Evolutionary conservation across 805 yeast genomes (phyloP).

Genomic region (Ogataea naganishii): DNA sequence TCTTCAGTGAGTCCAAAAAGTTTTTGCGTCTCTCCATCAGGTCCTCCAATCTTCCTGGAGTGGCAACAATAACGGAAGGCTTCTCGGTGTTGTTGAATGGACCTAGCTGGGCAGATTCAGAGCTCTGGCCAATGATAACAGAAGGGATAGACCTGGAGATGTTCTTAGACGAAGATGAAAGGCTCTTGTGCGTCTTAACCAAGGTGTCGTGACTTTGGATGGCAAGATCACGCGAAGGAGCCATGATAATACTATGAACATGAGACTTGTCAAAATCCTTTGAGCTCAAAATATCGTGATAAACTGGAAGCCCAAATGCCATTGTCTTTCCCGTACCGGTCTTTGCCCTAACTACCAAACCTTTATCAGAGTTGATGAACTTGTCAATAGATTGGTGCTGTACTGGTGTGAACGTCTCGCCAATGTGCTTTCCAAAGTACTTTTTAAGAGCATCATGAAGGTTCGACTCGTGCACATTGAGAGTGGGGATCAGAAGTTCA

Average conservation of each 20-base stretch:
- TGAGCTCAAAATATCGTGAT: constrained; percentile 39
- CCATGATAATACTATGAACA: constrained; percentile 59
- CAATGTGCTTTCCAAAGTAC: constrained; percentile 28
- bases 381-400: constrained; percentile 58
- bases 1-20: constrained; percentile 37
- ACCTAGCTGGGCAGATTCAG: constrained; percentile 26
- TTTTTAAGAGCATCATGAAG: constrained; percentile 17
- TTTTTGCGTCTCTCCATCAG: constrained; percentile 38
- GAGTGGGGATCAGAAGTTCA: no score
- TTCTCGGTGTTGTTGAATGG: constrained; percentile 19
- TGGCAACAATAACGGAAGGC: constrained; percentile 69
- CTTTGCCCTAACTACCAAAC: constrained; percentile 81
- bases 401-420: constrained; percentile 53
- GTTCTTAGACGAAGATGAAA: constrained; percentile 3
- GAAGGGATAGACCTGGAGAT: constrained; percentile 25
- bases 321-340: constrained; percentile 95
- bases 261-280: constrained; percentile 14
- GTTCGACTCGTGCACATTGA: constrained; percentile 16
- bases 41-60: constrained; percentile 81
- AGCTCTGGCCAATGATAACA: constrained; percentile 63
- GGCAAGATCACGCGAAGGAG: constrained; percentile 91
- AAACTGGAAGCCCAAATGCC: constrained; percentile 76
- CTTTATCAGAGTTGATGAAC: constrained; percentile 39
- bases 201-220: constrained; percentile 68
- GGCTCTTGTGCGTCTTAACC: constrained; percentile 29